Evolutionary conservation across 2,329 filamentous ascomycete genomes (phyloP).

Genomic region (Colletotrichum chrysophilum): DNA sequence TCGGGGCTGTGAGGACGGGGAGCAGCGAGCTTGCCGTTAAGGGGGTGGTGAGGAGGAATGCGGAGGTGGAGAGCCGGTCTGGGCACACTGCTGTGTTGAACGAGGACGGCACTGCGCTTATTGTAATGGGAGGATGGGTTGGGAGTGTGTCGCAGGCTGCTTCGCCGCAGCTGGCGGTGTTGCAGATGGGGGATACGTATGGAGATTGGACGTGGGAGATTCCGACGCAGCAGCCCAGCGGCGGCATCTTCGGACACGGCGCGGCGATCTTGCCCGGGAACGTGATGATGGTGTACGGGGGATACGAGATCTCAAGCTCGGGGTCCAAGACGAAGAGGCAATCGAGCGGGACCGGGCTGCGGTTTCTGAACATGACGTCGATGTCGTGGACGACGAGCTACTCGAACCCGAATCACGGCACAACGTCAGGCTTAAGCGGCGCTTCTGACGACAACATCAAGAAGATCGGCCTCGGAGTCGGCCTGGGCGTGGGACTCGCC

Average conservation of each 20-base stretch:
- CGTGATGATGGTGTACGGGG: slow-evolving; percentile 71
- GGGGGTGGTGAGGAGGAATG: slow-evolving; percentile 29
- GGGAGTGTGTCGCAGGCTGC: slow-evolving; percentile 79
- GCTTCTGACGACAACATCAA: slow-evolving; percentile 28
- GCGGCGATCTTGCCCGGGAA: slow-evolving; percentile 69
- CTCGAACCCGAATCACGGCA: slow-evolving; percentile 44
- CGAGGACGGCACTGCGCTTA: slow-evolving; percentile 76
- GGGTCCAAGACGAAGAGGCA: slow-evolving; percentile 38
- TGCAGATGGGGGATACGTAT: slow-evolving; percentile 78
- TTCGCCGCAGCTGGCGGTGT: slow-evolving; percentile 78
- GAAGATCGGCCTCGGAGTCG: slow-evolving; percentile 66
- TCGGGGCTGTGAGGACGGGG: slow-evolving; percentile 39
- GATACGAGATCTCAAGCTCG: slow-evolving; percentile 54
- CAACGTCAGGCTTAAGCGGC: background rate
- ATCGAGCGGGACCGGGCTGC: slow-evolving; percentile 29
- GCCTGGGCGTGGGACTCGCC: slow-evolving; percentile 67
- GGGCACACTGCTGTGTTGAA: slow-evolving; percentile 87
- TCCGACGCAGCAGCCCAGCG: slow-evolving; percentile 55
- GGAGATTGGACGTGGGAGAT: slow-evolving; percentile 76
- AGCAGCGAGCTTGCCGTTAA: slow-evolving; percentile 64
- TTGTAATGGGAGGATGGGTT: slow-evolving; percentile 92
- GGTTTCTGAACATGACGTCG: slow-evolving; percentile 64
- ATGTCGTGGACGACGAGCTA: slow-evolving; percentile 59
- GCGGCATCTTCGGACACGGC: slow-evolving; percentile 67
- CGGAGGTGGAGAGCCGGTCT: slow-evolving; percentile 75